These are phyloP conservation scores for Thalassiosira livingstoniorum DNA, from an alignment of 352 stramenopile genomes.

Conservation along the genomic window DNA sequence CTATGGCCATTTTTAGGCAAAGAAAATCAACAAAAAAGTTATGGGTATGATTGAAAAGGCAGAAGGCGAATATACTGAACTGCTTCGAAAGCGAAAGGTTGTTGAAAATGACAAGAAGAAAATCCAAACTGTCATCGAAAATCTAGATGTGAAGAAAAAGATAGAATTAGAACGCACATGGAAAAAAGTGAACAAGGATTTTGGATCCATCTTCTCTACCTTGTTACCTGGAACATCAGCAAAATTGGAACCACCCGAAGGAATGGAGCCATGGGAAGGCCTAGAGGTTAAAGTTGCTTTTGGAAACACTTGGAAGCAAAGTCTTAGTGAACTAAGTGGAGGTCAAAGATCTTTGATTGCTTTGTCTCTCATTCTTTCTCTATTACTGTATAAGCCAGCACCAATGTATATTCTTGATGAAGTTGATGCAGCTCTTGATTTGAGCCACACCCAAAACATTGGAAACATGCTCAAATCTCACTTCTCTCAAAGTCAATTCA, in stretches of 20 bases:
- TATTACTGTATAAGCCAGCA: constrained; percentile 99
- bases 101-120: constrained; percentile 99
- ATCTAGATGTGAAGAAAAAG: constrained; percentile 99
- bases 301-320: constrained; percentile 98
- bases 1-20: constrained; percentile 65
- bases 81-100: constrained; percentile 97
- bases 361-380: constrained; percentile 97
- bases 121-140: constrained; percentile 98
- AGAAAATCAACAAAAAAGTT: constrained; percentile 99
- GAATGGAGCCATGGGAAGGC: constrained; percentile 88
- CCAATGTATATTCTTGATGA: constrained; percentile 99
- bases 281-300: constrained; percentile 99
- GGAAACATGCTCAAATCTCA: constrained; percentile 99
- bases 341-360: constrained; percentile 99
- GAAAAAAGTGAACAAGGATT: constrained; percentile 99
- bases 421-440: constrained; percentile 98
- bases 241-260: constrained; percentile 97
- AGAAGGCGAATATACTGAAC: constrained; percentile 97
- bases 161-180: constrained; percentile 93
- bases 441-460: constrained; percentile 99
- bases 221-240: constrained; percentile 96
- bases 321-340: constrained; percentile 97
- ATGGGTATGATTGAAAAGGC: constrained; percentile 99
- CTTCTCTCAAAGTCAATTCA: constrained; percentile 99
- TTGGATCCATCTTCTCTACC: constrained; percentile 99